Evolutionary conservation across 2,329 filamentous ascomycete species (phyloP), one percentile per base, ranked within the genome.

Genomic region (Rhinocladiella mackenziei): DNA sequence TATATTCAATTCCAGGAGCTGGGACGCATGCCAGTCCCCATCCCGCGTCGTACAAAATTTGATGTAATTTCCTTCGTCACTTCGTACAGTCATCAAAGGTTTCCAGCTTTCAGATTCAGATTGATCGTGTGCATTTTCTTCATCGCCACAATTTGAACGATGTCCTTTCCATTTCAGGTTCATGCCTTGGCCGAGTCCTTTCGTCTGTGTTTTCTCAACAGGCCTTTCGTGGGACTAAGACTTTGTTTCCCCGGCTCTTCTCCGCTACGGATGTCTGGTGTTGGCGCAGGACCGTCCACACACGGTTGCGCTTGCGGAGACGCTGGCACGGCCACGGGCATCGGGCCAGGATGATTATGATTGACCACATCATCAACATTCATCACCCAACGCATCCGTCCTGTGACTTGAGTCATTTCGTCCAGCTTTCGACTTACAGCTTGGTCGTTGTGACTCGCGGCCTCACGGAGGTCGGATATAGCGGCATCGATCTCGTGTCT

Each of bases 301-400:
- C 32, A 23, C 8, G 20, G n/a, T 18, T 31, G 34, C 13, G 17
- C 9, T 28, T 39, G 11, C 9, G 30, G 30, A 18, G 23, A 19
- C 10, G 22, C 14, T 35, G 26, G 43, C 11, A 26, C 11, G 23
- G 11, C 7, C 23, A 26, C 11, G n/a, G 35, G 20, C 3, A 18
- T 29, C 4, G 26, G 20, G 11, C 4, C 41, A 20, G 6, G 30
- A 8, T 40, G 39, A 33, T 48, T 43, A 30, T 39, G 37, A 35
- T 56, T 56, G 29, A 66, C 55, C 38, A 65, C 55, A 23, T 57
- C 54, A 43, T 68, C 65, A 40, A 73, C 57, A 25, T 65, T 68
- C 38, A 73, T 66, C n/a, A 64, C 64, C 69, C 71, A 73, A 53
- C 62, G 70, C 71, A 74, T 73, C 50, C 67, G 58, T 2, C 60